These are phyloP conservation scores for Pluteus cervinus DNA, from an alignment of 768 basidiomycete species.

Conservation along the genomic window DNA sequence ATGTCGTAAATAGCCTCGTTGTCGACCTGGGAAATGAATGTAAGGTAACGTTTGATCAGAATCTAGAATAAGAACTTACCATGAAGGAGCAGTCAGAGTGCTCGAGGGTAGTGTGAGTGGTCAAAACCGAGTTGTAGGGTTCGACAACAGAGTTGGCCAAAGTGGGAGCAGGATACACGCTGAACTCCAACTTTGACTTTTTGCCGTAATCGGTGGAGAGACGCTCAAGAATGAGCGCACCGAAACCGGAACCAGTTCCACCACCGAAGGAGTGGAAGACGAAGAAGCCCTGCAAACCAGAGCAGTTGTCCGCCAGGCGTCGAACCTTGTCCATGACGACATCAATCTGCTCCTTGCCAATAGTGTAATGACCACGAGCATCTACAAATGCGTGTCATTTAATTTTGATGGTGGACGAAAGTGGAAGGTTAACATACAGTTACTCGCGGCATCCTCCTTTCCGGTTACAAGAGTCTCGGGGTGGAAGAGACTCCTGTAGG, in stretches of 20 bases:
- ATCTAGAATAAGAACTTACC: slow-evolving; percentile 37
- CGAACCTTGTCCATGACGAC: slow-evolving; percentile 94
- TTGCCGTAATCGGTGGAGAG: slow-evolving; percentile 98
- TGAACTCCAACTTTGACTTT: slow-evolving; percentile 98
- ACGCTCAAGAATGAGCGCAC: slow-evolving; percentile 91
- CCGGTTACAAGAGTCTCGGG: slow-evolving; percentile 96
- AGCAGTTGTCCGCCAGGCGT: slow-evolving; percentile 92
- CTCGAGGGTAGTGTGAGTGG: slow-evolving; percentile 97
- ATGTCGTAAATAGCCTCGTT: slow-evolving; percentile 98
- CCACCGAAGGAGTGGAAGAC: slow-evolving; percentile 99
- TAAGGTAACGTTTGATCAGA: slow-evolving; percentile 1
- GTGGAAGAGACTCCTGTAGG: slow-evolving; percentile 93
- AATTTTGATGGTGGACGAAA: no score
- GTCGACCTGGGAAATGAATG: slow-evolving; percentile 45
- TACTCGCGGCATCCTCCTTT: slow-evolving; percentile 99
- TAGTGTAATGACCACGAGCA: slow-evolving; percentile 96
- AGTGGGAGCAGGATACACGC: slow-evolving; percentile 92
- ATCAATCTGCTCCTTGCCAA: slow-evolving; percentile 98
- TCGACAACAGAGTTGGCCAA: slow-evolving; percentile 95
- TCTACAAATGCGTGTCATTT: no score
- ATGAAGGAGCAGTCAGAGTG: slow-evolving; percentile 99
- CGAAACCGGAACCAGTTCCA: slow-evolving; percentile 98
- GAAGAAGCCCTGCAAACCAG: slow-evolving; percentile 97
- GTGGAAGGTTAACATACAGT: no score
- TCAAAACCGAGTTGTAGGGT: slow-evolving; percentile 95